These are phyloP conservation scores for Xylariales sp. DNA, from an alignment of 2,329 filamentous ascomycete genomes.

Conservation along the genomic window DNA sequence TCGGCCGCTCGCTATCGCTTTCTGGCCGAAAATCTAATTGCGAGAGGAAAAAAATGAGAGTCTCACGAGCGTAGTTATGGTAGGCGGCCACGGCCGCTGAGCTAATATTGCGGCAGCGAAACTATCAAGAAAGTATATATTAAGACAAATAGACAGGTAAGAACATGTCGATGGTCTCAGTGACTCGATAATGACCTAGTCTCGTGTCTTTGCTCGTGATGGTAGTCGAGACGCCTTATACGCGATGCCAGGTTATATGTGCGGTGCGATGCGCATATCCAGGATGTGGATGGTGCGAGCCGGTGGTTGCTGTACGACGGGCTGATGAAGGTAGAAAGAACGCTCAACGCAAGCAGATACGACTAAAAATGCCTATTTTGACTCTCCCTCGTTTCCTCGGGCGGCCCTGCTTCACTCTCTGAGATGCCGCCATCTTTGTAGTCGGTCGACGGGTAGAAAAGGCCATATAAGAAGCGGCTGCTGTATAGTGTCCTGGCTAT, in stretches of 20 bases:
- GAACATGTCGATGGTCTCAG: slow-evolving; percentile 4
- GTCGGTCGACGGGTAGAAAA: slow-evolving; percentile 18
- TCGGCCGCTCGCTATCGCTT: too few relatives aligned
- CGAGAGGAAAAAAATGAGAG: neutral
- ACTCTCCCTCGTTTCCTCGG: slow-evolving; percentile 6
- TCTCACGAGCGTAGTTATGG: slow-evolving; percentile 15
- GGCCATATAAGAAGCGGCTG: slow-evolving; percentile 17
- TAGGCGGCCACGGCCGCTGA: neutral
- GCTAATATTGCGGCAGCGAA: neutral
- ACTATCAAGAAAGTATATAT: too few relatives aligned
- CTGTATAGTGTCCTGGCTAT: slow-evolving; percentile 13
- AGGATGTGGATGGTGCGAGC: neutral
- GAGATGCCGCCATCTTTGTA: slow-evolving; percentile 25
- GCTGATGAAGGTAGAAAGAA: slow-evolving; percentile 3
- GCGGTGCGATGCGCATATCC: too few relatives aligned
- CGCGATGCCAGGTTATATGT: neutral
- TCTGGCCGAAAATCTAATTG: too few relatives aligned
- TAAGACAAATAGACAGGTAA: slow-evolving; percentile 5
- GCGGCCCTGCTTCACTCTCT: slow-evolving; percentile 3
- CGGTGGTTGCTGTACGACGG: neutral
- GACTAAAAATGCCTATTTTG: slow-evolving; percentile 4
- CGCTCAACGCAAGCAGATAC: neutral
- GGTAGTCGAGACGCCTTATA: slow-evolving; percentile 8
- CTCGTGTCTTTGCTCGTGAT: neutral
- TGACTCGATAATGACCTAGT: slow-evolving; percentile 9